A percentile compares a stretch with the other conserved stretches of the same genome.
phyloP scores from a whole-genome alignment of 2,329 filamentous ascomycete species.

The Colletotrichum brevisporum region DNA sequence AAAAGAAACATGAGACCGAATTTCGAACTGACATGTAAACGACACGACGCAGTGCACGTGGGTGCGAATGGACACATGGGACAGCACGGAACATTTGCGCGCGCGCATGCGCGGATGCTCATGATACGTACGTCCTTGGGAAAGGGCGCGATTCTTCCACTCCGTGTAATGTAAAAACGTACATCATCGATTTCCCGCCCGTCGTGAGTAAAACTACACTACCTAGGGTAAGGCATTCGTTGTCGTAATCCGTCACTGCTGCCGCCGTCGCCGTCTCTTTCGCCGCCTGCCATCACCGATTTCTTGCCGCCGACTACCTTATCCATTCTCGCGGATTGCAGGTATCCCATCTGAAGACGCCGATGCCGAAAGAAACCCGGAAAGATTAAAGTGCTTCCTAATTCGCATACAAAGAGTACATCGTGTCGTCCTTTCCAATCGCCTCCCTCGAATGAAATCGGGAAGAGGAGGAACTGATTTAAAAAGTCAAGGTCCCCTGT shows the following conservation, averaged over 20 bases:
- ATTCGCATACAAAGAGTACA: slow-evolving; percentile 35
- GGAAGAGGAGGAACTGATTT: slow-evolving; percentile 2
- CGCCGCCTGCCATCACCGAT: background rate
- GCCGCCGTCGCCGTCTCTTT: background rate
- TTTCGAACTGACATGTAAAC: slow-evolving; percentile 10
- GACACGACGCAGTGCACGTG: slow-evolving; percentile 26
- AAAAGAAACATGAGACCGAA: background rate
- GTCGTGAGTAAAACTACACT: slow-evolving; percentile 26
- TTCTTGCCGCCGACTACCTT: background rate
- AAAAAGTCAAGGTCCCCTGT: slow-evolving; percentile 20
- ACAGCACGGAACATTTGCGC: background rate
- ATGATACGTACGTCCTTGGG: background rate
- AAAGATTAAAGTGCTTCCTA: slow-evolving; percentile 5
- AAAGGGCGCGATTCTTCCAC: background rate
- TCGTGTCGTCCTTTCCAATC: slow-evolving; percentile 18
- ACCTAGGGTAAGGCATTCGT: background rate
- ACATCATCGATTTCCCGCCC: slow-evolving; percentile 19
- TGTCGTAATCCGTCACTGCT: slow-evolving; percentile 15
- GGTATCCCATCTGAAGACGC: slow-evolving; percentile 40
- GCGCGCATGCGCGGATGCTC: slow-evolving; percentile 7
- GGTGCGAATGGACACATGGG: slow-evolving; percentile 8
- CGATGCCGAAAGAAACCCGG: slow-evolving; percentile 26
- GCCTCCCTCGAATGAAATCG: background rate
- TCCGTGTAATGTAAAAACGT: slow-evolving; percentile 3
- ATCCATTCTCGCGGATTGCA: slow-evolving; percentile 23